These are phyloP conservation scores for Candida odintsovae DNA, from an alignment of 805 yeast genomes.

Conservation along the genomic window DNA sequence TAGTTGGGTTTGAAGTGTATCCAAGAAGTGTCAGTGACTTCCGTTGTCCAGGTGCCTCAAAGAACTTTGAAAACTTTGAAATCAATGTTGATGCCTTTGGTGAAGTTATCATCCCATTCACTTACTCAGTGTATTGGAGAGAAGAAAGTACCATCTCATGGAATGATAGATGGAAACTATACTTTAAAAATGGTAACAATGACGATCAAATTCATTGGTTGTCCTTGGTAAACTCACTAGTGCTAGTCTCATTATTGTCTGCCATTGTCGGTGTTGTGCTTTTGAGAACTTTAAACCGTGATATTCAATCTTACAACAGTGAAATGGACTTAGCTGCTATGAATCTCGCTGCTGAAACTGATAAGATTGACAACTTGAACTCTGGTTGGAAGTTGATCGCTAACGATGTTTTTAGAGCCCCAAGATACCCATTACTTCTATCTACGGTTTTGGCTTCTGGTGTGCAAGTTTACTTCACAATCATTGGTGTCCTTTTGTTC, in stretches of 20 bases:
- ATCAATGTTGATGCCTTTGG: conserved; percentile 38
- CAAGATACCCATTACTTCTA: conserved; percentile 41
- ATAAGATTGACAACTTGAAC: conserved; percentile 22
- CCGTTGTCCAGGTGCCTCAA: conserved; percentile 71
- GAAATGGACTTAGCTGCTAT: conserved; percentile 19
- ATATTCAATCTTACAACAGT: conserved; percentile 33
- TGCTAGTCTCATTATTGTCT: conserved; percentile 55
- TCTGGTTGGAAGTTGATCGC: conserved; percentile 51
- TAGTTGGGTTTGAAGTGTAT: conserved; percentile 87
- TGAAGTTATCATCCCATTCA: conserved; percentile 55
- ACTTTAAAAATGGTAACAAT: conserved; percentile 48
- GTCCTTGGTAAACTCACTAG: conserved; percentile 65
- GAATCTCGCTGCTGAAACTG: conserved; percentile 20
- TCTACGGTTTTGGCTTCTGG: conserved; percentile 67
- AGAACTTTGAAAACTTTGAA: conserved; percentile 50
- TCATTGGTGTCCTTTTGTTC: conserved; percentile 52
- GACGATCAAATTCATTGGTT: conserved; percentile 67
- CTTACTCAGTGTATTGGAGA: conserved; percentile 86
- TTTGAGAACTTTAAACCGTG: conserved; percentile 47
- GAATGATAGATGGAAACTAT: conserved; percentile 68
- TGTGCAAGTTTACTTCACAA: conserved; percentile 61
- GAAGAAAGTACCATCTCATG: conserved; percentile 66
- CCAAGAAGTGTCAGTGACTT: conserved; percentile 70
- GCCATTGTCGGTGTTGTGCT: conserved; percentile 61
- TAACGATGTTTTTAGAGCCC: conserved; percentile 49